Base-by-base conservation (phyloP, 225 moss, liverwort and hornwort species). In the Polytrichum formosum region DNA sequence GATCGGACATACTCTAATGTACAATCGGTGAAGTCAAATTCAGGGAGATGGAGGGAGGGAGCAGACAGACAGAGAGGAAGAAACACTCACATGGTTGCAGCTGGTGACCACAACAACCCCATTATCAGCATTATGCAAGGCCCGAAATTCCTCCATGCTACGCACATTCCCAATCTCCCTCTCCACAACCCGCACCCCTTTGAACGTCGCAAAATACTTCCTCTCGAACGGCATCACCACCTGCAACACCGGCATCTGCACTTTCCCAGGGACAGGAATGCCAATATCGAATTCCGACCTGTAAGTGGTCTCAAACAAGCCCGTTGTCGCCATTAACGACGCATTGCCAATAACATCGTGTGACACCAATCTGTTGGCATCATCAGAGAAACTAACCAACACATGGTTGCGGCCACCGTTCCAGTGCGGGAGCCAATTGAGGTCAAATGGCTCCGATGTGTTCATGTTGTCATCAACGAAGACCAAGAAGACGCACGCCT, bases 171-270 rank as follows among this genome's bases (percentile, higher is more conserved):
- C 78, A 27, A 67, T 72, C 21, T 59, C 23, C 21, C 23, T 22
- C 28, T 23, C 59, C 59, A 78, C 22, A 53, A 72, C 67, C 13
- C 78, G 61, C 25, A 71, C 64, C 1, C 78, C 78, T 31, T 68
- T 73, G 67, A 78, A 78, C 18, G 78, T 78, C 10, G 63, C 61
- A 18, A 73, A 69, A 67, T 73, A 78, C 78, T 73, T 78, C 53
- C 78, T 27, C 67, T 69, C 23, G 59, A 55, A 62, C 17, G 73
- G 73, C 6, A 31, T 68, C 56, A 72, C 29, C 5, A 54, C 54
- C 54, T 78, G 73, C 53, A 78, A 72, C 4, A 61, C 22, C 3
- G 28, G 58, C 26, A 53, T 37, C 18, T 73, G 72, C 27, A 67
- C 29, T 16, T 61, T 35, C 6, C 72, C 72, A 13, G 73, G 73